Evolutionary conservation across 192 early-diverging fungal species (phyloP).

Genomic region (Funneliformis geosporum): DNA sequence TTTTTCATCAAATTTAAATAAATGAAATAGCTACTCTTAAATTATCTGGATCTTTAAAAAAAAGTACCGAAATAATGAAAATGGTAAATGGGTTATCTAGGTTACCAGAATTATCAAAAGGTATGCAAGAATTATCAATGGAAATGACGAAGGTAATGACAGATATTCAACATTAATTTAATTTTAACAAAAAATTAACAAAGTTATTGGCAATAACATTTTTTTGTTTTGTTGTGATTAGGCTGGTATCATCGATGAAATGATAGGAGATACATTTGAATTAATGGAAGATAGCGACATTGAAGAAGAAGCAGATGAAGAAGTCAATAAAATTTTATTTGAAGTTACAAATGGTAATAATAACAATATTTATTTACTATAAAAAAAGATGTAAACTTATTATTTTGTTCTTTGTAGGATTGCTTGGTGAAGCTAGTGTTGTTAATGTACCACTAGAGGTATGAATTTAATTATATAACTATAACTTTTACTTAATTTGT

Average conservation of each 20-base stretch:
- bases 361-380: not conserved
- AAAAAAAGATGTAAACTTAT: not conserved
- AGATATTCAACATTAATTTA: not conserved
- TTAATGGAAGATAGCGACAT: conserved; percentile 84
- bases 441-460: conserved; percentile 60
- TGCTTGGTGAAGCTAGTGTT: conserved; percentile 59
- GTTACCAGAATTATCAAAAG: conserved; percentile 79
- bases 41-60: conserved; percentile 83
- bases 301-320: conserved; percentile 92
- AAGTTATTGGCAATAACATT: not conserved
- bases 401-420: conserved; percentile 35
- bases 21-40: conserved; percentile 72
- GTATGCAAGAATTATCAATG: conserved; percentile 89
- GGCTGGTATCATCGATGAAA: conserved; percentile 96
- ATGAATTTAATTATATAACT: not conserved
- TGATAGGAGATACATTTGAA: conserved; percentile 90
- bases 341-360: conserved; percentile 82
- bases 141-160: conserved; percentile 91
- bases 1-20: conserved; percentile 12
- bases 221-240: conserved; percentile 42
- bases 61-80: conserved; percentile 89
- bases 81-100: conserved; percentile 85
- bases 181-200: conserved; percentile 77
- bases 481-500: not conserved
- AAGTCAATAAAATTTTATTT: conserved; percentile 89